phyloP scores from a whole-genome alignment of 225 moss, liverwort and hornwort species.

The Climacium dendroides region DNA sequence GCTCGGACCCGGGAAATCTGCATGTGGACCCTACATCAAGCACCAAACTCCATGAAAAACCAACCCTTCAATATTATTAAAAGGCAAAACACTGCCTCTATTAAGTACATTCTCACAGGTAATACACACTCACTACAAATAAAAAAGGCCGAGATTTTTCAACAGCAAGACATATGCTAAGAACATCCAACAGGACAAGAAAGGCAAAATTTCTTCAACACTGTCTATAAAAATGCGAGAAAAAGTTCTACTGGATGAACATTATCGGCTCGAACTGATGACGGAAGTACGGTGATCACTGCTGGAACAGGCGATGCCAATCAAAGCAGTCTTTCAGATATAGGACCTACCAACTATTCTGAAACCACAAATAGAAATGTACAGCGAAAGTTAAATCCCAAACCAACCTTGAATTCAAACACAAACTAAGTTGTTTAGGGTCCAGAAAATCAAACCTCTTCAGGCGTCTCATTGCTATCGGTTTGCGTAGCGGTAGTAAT shows the following conservation, averaged over 20 bases:
- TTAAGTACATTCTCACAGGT: not conserved
- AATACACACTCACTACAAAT: not conserved
- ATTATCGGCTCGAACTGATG: not conserved
- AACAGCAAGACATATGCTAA: not conserved
- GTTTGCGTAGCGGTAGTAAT: not conserved
- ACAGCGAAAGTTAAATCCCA: not conserved
- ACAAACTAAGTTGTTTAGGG: not conserved
- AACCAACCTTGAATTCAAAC: not conserved
- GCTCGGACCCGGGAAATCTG: slow-evolving; percentile 33
- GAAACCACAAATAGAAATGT: not conserved
- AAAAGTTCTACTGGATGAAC: not conserved
- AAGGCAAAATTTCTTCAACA: not conserved
- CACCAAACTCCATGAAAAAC: slow-evolving; percentile 37
- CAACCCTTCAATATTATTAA: not conserved
- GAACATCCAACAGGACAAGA: not conserved
- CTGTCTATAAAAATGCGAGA: not conserved
- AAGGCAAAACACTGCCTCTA: not conserved
- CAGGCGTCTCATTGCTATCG: slow-evolving; percentile 19
- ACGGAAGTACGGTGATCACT: not conserved
- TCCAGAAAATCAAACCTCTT: slow-evolving; percentile 30
- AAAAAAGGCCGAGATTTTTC: not conserved
- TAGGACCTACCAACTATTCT: not conserved
- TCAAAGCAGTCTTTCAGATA: not conserved
- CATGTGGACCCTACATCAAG: slow-evolving; percentile 42
- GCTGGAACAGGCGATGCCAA: not conserved